Evolutionary conservation across 129 eudicot genomes (phyloP), one percentile per base, ranked within the genome.

Genomic region (Lonicera japonica): DNA sequence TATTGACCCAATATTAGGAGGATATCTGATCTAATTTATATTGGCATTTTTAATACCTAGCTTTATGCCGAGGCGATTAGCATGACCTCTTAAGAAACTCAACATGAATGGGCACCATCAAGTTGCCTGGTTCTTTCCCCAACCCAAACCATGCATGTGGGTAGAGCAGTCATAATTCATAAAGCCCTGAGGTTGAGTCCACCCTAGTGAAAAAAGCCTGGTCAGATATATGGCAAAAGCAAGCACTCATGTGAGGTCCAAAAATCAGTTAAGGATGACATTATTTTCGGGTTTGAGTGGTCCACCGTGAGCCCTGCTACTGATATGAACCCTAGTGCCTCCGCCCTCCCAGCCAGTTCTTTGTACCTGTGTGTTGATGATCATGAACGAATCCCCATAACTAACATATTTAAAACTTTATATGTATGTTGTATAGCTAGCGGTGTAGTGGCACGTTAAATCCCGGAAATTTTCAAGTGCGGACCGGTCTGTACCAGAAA

Each of bases 81-180:
- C 79, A 21, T 77, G 80, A 12, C 87, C 92, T 75, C 92, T 64
- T n/a, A 66, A 84, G 51, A 34, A 80, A 80, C 73, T 84, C 87
- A 16, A 84, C 82, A n/a, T 84, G n/a, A n/a, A n/a, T n/a, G 87
- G 14, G 87, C 87, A 15, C 92, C 87, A 13, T 84, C 92, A 4
- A 84, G 67, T 34, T 84, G 92, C 56, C 92, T 73, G 45, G 92
- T 80, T n/a, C 92, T 82, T 55, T 84, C 92, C 19, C 92, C 92
- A 36, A 80, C 92, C 92, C 92, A 84, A 36, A 84, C 47, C 84
- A 84, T 74, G 69, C 84, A 84, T 74, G 69, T 84, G 92, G 45
- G 92, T 87, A 0, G 92, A 84, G 73, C 91, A 84, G 47, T 82
- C 92, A 25, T 77, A 84, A 67, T n/a, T n/a, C n/a, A n/a, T 80